Evolutionary conservation across 768 basidiomycete genomes (phyloP).

Genomic region (Russula earlei): DNA sequence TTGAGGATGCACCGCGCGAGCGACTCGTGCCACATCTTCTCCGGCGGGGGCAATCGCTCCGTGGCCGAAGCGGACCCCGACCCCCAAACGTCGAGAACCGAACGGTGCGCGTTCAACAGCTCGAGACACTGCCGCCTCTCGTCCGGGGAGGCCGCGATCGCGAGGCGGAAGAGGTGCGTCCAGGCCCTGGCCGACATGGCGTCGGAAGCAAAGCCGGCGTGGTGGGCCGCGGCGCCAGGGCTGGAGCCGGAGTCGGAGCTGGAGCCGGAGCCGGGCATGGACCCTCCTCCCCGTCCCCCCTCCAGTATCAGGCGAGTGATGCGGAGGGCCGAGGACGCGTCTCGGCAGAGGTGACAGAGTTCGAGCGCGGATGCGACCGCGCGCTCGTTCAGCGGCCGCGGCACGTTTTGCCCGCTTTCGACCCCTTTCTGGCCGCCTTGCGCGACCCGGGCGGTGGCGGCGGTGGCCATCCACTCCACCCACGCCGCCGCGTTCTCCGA

Average conservation of each 20-base stretch:
- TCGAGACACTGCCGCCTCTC: slow-evolving; percentile 6
- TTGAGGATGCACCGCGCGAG: background rate
- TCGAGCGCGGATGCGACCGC: background rate
- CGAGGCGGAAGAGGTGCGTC: slow-evolving; percentile 8
- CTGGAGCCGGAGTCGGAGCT: too few species aligned
- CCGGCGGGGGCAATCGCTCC: background rate
- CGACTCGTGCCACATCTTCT: slow-evolving; percentile 13
- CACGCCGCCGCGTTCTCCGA: slow-evolving; percentile 1
- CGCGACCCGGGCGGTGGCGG: too few species aligned
- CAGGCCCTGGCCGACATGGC: background rate
- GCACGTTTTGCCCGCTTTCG: too few species aligned
- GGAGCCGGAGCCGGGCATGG: too few species aligned
- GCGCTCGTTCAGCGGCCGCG: too few species aligned
- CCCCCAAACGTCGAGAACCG: slow-evolving; percentile 1
- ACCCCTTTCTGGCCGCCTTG: background rate
- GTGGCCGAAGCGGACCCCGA: background rate
- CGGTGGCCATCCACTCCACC: slow-evolving; percentile 9
- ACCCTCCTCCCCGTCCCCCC: background rate
- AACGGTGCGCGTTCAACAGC: slow-evolving; percentile 4
- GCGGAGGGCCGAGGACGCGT: background rate
- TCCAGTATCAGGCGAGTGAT: background rate
- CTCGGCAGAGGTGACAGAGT: slow-evolving; percentile 5
- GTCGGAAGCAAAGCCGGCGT: too few species aligned
- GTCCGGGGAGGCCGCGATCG: background rate
- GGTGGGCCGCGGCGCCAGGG: too few species aligned